Evolutionary conservation across 768 basidiomycete species (phyloP), one percentile per base, ranked within the genome.

Genomic region (Xanthoconium stramineum): DNA sequence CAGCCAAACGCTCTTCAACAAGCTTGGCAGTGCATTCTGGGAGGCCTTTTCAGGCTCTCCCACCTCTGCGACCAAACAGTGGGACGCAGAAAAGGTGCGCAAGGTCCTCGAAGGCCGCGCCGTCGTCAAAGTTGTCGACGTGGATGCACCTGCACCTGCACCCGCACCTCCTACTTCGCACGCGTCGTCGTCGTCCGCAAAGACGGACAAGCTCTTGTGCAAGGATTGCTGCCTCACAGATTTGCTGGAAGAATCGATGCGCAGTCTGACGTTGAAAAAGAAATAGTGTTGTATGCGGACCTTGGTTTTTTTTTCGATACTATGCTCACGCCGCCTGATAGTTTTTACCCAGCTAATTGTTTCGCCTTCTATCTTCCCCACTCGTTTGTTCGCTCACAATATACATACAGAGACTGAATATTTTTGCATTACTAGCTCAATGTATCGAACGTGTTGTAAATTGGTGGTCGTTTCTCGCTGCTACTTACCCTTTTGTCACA

Each of bases 21-120:
- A 84, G 65, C 78, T 94, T 33, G 85, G 88, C 6, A 69, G 75
- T 20, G 89, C 91, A 43, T 94, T 94, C 74, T 90, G 91, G 88
- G 91, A 92, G 59, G 93, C 93, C 15, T 94, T 94, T 72, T 79
- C 85, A n/a, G 86, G 85, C 4, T 61, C 69, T 6, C 52, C 62
- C 10, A 2, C 65, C 36, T 61, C 64, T 45, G 53, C 63, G 46
- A 7, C 66, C 40, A 75, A 72, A 51, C 61, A 73, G 28, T 80
- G 76, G 82, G 89, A 93, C 66, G 79, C 83, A 57, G 89, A 92
- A 53, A 94, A 93, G 72, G 88, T 94, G 2, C 76, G 86, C 63
- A 83, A 79, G 63, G 88, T 94, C 46, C 75, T 94, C 63, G 90
- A 92, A 59, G 92, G 92, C 47, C 87, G 82, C 62, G 91, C 91